Evolutionary conservation across 495 filamentous ascomycete genomes (phyloP), one percentile per base, ranked within the genome.

Genomic region (Aspergillus carlsbadensis): DNA sequence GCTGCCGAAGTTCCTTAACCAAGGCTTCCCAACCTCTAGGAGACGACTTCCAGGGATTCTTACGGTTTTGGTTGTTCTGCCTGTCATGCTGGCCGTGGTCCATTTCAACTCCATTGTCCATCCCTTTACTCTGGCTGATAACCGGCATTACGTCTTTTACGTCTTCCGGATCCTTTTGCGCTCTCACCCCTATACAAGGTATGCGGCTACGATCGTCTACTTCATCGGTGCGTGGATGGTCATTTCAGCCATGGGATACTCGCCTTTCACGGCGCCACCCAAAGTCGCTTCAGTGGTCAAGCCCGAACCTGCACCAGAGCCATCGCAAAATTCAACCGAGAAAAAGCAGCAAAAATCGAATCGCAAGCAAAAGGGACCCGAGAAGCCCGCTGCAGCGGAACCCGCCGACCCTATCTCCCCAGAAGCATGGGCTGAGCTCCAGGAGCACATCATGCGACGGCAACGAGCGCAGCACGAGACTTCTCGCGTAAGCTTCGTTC

Each of bases 71-170:
- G 22, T 64, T 13, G 72, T 78, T 21, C 56, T 85, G 1, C 69
- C 65, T 3, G 35, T 76, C 6, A 83, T 87, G 57, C 65, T 85
- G 20, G 63, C 68, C 5, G 77, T 88, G 10, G 82, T 95, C 21
- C 80, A 85, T 58, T 87, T 77, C 79, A 98, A 97, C 77, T 98
- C 94, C 36, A 85, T 95, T 55, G 84, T 98, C 50, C 94, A 98
- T 67, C 94, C 94, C 1, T 98, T 97, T 63, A 96, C 93, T 1
- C 81, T 98, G 3, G 94, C 94, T 26, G 94, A 98, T 68, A 98
- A 98, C 72, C 79, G 94, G 2, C 95, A 98, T 68, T 98, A 96
- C 74, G 83, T 94, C 53, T 98, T 98, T 73, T 98, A 98, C 70
- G 78, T 94, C 54, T 98, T 98, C 75, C 87, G 91, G 0, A 82